These are phyloP conservation scores for Diaporthe vaccinii DNA, from an alignment of 2,329 filamentous ascomycete species.

Conservation along the genomic window DNA sequence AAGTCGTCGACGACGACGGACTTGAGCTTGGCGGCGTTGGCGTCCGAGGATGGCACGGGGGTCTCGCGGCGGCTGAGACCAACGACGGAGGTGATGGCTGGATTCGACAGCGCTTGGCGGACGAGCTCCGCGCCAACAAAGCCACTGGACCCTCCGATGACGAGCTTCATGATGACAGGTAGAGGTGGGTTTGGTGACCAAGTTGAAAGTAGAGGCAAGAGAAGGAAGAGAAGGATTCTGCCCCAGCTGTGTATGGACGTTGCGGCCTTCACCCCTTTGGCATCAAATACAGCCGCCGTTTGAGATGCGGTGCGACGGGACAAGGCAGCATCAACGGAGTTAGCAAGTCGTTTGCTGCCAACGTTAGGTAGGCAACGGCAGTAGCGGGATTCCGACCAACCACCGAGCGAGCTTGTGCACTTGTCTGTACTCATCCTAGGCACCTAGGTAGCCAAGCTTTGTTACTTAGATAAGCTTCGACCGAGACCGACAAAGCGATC, in stretches of 20 bases:
- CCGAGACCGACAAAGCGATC: not conserved
- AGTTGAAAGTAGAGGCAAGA: not conserved
- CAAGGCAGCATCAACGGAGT: not conserved
- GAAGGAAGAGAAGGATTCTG: not conserved
- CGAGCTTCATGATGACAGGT: conserved; percentile 57
- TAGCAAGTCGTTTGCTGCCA: not conserved
- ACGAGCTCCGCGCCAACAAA: conserved; percentile 59
- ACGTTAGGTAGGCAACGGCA: not conserved
- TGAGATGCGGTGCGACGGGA: not conserved
- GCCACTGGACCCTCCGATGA: conserved; percentile 58
- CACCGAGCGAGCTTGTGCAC: not conserved
- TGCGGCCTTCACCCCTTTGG: not conserved
- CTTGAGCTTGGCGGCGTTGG: conserved; percentile 53
- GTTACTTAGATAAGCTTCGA: not conserved
- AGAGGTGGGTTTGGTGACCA: not conserved
- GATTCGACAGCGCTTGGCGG: conserved; percentile 55
- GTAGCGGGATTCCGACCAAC: not conserved
- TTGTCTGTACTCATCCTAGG: not conserved
- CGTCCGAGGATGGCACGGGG: conserved; percentile 18
- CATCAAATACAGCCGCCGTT: not conserved
- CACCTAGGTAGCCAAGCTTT: not conserved
- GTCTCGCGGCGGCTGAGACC: conserved; percentile 57
- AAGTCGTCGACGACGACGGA: conserved; percentile 57
- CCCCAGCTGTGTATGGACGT: not conserved
- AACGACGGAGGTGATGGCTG: conserved; percentile 55